These are phyloP conservation scores for Lasiodiplodia sp. DNA, from an alignment of 2,329 filamentous ascomycete genomes.

Conservation along the genomic window DNA sequence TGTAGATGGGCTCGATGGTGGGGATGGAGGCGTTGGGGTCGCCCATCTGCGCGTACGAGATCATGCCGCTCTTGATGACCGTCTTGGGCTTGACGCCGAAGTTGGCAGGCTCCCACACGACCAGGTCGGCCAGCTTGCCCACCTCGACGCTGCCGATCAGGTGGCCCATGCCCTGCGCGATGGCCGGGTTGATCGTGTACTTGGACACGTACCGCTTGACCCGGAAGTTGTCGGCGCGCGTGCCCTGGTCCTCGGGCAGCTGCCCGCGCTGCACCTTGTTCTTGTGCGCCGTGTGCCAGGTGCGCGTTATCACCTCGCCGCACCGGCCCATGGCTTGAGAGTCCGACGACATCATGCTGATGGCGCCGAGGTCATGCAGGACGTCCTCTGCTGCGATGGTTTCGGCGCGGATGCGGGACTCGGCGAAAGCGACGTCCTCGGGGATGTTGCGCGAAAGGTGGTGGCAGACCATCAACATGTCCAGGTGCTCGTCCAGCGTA, in stretches of 20 bases:
- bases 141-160: slow-evolving; percentile 86
- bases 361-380: slow-evolving; percentile 90
- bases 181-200: slow-evolving; percentile 93
- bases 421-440: slow-evolving; percentile 94
- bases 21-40: slow-evolving; percentile 71
- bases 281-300: slow-evolving; percentile 98
- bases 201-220: slow-evolving; percentile 95
- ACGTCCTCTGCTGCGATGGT: slow-evolving; percentile 98
- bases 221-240: slow-evolving; percentile 85
- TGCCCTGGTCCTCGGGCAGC: slow-evolving; percentile 78
- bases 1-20: slow-evolving; percentile 83
- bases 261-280: slow-evolving; percentile 86
- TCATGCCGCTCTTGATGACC: slow-evolving; percentile 88
- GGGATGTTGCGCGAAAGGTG: slow-evolving; percentile 91
- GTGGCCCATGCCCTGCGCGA: slow-evolving; percentile 90
- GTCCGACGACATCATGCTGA: slow-evolving; percentile 97
- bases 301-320: slow-evolving; percentile 89
- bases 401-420: slow-evolving; percentile 91
- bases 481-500: slow-evolving; percentile 93
- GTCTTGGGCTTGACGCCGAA: slow-evolving; percentile 87
- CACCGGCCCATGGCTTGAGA: slow-evolving; percentile 97
- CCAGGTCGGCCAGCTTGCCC: slow-evolving; percentile 88
- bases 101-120: slow-evolving; percentile 83
- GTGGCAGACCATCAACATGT: slow-evolving; percentile 99
- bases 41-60: slow-evolving; percentile 80